These are phyloP conservation scores for Avicennia marina DNA, from an alignment of 257 asterid species.

Conservation along the genomic window DNA sequence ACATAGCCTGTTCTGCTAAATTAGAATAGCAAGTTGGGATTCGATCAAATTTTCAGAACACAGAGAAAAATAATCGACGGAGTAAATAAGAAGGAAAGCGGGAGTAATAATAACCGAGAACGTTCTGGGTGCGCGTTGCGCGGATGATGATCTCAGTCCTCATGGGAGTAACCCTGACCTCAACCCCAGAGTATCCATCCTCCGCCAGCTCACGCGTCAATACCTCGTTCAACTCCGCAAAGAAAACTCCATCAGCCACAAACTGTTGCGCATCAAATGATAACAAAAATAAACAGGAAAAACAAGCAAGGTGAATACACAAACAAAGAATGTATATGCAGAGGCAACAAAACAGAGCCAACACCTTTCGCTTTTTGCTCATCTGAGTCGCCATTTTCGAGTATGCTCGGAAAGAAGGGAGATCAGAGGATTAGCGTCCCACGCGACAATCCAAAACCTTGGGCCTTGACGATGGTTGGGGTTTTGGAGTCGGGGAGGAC, in stretches of 20 bases:
- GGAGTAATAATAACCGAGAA: conserved; percentile 37
- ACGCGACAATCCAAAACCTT: conserved; percentile 9
- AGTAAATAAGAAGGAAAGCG: no score
- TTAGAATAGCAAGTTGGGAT: background rate
- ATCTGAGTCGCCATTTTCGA: conserved; percentile 39
- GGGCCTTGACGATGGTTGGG: conserved; percentile 16
- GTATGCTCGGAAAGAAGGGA: background rate
- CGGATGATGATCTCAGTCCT: conserved; percentile 78
- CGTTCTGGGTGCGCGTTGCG: conserved; percentile 77
- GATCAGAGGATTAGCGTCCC: conserved; percentile 1
- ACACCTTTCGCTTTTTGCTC: conserved; percentile 50
- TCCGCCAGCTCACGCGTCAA: conserved; percentile 61
- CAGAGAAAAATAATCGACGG: background rate
- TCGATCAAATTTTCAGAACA: background rate
- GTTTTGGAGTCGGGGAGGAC: conserved; percentile 4
- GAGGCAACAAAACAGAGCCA: background rate
- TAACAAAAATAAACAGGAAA: background rate
- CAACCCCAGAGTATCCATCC: conserved; percentile 79
- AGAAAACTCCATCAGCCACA: conserved; percentile 71
- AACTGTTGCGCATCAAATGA: conserved; percentile 30
- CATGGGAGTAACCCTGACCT: conserved; percentile 79
- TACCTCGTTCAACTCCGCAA: conserved; percentile 64
- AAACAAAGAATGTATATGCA: background rate
- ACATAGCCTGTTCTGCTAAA: background rate
- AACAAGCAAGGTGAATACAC: background rate